Percentiles rank a stretch among this genome's conserved stretches.
Conservation (phyloP, 495 filamentous ascomycete species). For the Thozetella sp. region DNA sequence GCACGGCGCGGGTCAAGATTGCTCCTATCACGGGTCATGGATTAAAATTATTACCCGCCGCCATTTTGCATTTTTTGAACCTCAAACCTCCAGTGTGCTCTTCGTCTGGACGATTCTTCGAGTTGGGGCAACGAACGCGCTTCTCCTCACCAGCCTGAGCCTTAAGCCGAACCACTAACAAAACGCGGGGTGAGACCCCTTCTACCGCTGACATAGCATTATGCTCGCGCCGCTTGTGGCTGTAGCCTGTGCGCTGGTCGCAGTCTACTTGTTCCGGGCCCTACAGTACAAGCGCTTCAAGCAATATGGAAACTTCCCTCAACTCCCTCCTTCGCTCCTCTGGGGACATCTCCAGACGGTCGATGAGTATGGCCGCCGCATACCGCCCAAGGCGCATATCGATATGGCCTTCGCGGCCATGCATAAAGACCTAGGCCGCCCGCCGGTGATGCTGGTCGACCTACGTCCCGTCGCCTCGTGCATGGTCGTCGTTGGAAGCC, state of each 20-base stretch:
- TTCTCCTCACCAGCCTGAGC: too few species aligned
- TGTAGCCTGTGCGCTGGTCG: background rate
- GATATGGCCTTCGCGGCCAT: constrained; percentile 13
- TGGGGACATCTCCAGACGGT: constrained; percentile 16
- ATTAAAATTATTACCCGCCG: too few species aligned
- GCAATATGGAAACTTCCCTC: constrained; percentile 18
- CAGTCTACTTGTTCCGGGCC: constrained; percentile 9
- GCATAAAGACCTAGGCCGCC: constrained; percentile 9
- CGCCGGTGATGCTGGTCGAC: constrained; percentile 21
- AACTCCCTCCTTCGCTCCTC: constrained; percentile 12
- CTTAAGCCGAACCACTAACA: too few species aligned
- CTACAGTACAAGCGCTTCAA: constrained; percentile 16
- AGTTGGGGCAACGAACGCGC: too few species aligned
- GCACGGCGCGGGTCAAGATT: too few species aligned
- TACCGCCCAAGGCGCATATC: background rate
- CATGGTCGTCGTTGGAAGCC: constrained; percentile 33
- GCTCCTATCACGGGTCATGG: too few species aligned
- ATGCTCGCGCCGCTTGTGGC: too few species aligned
- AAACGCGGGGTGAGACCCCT: too few species aligned
- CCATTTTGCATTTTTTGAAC: too few species aligned
- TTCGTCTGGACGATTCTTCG: too few species aligned
- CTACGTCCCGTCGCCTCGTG: constrained; percentile 20
- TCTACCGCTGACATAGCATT: too few species aligned
- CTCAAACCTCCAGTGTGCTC: too few species aligned
- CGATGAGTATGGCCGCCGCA: constrained; percentile 1